A percentile compares a stretch with the other conserved stretches of the same genome.
These are phyloP conservation scores for Aspergillus coremiiformis DNA, from an alignment of 495 filamentous ascomycete species.

Conservation along the genomic window DNA sequence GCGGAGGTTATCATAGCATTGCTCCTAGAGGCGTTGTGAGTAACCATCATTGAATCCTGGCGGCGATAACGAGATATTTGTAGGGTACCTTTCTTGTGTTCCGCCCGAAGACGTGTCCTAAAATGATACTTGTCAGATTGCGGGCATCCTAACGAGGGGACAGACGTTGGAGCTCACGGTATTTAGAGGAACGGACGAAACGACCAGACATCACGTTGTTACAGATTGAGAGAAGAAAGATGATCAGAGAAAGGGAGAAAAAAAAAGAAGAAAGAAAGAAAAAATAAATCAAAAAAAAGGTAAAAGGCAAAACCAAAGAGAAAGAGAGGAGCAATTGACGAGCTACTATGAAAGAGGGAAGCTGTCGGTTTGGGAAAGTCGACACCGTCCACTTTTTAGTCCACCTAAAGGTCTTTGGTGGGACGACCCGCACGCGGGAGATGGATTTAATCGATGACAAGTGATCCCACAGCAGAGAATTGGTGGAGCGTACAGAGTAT, in stretches of 20 bases:
- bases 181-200: constrained; percentile 97
- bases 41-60: background rate
- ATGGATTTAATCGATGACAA: background rate
- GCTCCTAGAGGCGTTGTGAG: constrained; percentile 44
- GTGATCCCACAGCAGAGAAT: no score
- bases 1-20: constrained; percentile 94
- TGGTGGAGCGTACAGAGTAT: no score
- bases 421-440: constrained; percentile 6
- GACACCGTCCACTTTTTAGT: constrained; percentile 2
- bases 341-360: constrained; percentile 11
- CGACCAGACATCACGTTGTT: constrained; percentile 71
- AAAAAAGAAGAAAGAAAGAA: constrained; percentile 7
- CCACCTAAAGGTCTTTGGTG: background rate
- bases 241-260: constrained; percentile 12
- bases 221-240: background rate
- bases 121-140: constrained; percentile 24
- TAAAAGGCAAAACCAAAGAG: constrained; percentile 8
- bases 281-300: constrained; percentile 11
- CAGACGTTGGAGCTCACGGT: constrained; percentile 59
- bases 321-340: constrained; percentile 13
- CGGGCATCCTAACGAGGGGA: constrained; percentile 19
- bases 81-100: constrained; percentile 73
- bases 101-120: constrained; percentile 97
- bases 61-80: background rate
- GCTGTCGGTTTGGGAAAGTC: constrained; percentile 4